A percentile compares a stretch with the other conserved stretches of the same genome.
phyloP scores from a whole-genome alignment of 73 alveolate genomes.

The Durusdinium trenchii region DNA sequence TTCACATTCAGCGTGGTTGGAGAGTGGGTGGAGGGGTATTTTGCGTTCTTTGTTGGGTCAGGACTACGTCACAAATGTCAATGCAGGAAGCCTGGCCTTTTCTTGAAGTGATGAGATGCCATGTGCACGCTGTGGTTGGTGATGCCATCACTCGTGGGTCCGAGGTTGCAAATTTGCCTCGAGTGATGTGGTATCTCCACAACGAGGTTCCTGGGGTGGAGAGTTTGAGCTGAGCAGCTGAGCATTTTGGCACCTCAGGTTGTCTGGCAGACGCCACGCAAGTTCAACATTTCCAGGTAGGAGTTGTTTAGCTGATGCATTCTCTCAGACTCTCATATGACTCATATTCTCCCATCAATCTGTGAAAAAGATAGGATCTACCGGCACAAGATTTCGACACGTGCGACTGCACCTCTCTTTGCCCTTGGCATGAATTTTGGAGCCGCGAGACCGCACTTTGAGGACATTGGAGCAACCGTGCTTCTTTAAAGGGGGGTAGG shows the following conservation, averaged over 20 bases:
- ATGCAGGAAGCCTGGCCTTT: neutral
- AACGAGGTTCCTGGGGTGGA: conserved; percentile 21
- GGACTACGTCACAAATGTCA: conserved; percentile 71
- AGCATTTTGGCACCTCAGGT: neutral
- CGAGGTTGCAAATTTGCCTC: conserved; percentile 62
- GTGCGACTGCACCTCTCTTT: conserved; percentile 33
- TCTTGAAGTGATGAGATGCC: neutral
- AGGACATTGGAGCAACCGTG: no score
- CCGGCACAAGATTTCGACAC: conserved; percentile 36
- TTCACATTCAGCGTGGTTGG: neutral
- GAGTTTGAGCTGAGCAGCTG: neutral
- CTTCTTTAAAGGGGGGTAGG: no score
- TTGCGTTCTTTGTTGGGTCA: no score
- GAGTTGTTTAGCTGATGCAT: neutral
- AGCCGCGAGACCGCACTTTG: conserved; percentile 11
- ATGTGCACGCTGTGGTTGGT: no score
- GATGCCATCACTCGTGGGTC: neutral
- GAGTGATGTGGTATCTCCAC: conserved; percentile 83
- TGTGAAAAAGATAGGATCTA: neutral
- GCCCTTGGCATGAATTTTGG: conserved; percentile 75
- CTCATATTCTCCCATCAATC: neutral
- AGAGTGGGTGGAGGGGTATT: no score
- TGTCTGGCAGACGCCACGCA: conserved; percentile 86
- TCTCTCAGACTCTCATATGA: neutral
- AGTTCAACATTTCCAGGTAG: conserved; percentile 73